These are phyloP conservation scores for Emericellopsis cladophorae DNA, from an alignment of 2,329 filamentous ascomycete species.

Conservation along the genomic window DNA sequence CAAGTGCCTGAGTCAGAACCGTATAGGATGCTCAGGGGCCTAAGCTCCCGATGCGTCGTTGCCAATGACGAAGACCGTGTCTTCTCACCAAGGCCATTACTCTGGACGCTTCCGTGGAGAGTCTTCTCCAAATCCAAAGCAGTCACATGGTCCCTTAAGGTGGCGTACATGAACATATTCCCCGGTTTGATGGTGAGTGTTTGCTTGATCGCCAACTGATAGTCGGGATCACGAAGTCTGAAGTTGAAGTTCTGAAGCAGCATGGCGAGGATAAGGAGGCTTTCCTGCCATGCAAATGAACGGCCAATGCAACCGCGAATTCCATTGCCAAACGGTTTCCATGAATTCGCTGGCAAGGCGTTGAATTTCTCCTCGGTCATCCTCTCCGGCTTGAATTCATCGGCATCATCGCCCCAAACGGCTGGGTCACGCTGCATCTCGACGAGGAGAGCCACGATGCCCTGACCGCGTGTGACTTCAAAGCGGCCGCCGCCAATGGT, in stretches of 20 bases:
- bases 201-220: conserved; percentile 36
- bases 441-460: conserved; percentile 29
- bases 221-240: conserved; percentile 34
- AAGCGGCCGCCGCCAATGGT: conserved; percentile 39
- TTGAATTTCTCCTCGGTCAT: conserved; percentile 60
- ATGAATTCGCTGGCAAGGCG: conserved; percentile 43
- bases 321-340: conserved; percentile 68
- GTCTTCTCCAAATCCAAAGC: conserved; percentile 25
- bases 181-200: conserved; percentile 47
- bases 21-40: conserved; percentile 42
- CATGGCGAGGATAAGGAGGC: conserved; percentile 46
- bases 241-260: conserved; percentile 54
- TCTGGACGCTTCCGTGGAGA: conserved; percentile 15
- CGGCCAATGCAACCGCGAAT: conserved; percentile 59
- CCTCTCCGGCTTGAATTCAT: conserved; percentile 56
- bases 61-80: neutral
- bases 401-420: conserved; percentile 51
- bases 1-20: conserved; percentile 57
- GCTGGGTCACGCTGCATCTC: conserved; percentile 40
- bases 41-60: neutral
- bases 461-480: conserved; percentile 26
- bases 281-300: conserved; percentile 65
- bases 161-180: conserved; percentile 44
- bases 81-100: neutral
- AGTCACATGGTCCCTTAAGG: conserved; percentile 28